Evolutionary conservation across 208 protist species (phyloP).

Genomic region (Trypanosomatidae sp.): DNA sequence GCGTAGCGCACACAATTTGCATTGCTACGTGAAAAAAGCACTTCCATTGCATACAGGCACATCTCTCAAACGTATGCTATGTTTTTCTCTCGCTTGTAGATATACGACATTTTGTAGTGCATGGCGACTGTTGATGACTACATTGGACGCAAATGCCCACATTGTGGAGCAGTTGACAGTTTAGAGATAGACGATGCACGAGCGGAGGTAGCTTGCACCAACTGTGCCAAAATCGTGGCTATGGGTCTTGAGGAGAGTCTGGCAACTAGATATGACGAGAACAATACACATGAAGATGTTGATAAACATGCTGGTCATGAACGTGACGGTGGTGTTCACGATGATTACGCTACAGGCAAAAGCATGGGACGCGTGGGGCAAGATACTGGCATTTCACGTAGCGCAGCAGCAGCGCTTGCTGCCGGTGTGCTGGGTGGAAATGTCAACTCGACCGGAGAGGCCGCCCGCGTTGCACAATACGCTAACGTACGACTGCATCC

Average conservation of each 20-base stretch:
- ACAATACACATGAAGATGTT: conserved; percentile 54
- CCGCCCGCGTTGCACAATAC: conserved; percentile 9
- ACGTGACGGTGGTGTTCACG: conserved; percentile 1
- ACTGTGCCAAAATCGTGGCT: conserved; percentile 57
- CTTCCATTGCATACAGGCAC: too few relatives aligned
- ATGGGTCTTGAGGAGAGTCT: conserved; percentile 71
- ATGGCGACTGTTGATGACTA: conserved; percentile 59
- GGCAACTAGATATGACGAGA: conserved; percentile 48
- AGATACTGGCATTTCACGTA: conserved; percentile 1
- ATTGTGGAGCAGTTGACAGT: conserved; percentile 57
- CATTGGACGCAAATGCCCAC: conserved; percentile 56
- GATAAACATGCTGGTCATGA: conserved; percentile 19
- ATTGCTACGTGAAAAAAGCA: too few relatives aligned
- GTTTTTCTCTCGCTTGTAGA: too few relatives aligned
- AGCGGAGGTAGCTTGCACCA: conserved; percentile 69
- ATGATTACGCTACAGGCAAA: conserved; percentile 3
- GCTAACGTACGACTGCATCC: conserved; percentile 26
- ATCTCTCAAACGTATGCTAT: too few relatives aligned
- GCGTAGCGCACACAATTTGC: too few relatives aligned
- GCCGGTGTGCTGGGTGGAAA: conserved; percentile 8
- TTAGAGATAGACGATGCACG: conserved; percentile 55
- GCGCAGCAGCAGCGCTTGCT: conserved; percentile 14
- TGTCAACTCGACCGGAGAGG: conserved; percentile 1
- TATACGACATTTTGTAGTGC: too few relatives aligned
- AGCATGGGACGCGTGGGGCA: too few relatives aligned